Evolutionary conservation across 2,329 filamentous ascomycete species (phyloP), one percentile per base, ranked within the genome.

Genomic region (Fusarium nematophilum): DNA sequence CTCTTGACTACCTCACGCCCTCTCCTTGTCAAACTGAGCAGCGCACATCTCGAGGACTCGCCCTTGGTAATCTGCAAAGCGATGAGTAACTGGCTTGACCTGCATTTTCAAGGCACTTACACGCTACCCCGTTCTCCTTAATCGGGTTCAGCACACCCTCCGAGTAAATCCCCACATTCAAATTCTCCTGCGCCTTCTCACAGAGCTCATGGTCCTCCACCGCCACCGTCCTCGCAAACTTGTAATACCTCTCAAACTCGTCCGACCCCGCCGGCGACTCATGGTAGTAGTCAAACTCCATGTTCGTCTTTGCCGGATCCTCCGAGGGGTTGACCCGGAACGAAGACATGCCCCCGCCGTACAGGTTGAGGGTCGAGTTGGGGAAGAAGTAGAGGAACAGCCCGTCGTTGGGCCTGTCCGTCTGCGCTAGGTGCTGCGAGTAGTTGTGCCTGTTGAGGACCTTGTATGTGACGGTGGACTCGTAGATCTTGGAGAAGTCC

Each of bases 241-340:
- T 80, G 65, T 76, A 86, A 60, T 86, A 86, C 6, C 83, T 77
- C 53, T 85, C 81, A 56, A 86, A 86, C 39, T 80, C 79, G n/a
- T 83, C 78, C 5, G 62, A 61, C n/a, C 54, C 6, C 78, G 81
- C 0, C 72, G 74, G 27, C 78, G 53, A 79, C 25, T 75, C 61
- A 53, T 86, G 81, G 60, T 84, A 86, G 58, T 86, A 86, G 64
- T 86, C 83, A 54, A 86, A 86, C 62, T 85, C 82, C 83, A 85
- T 85, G 11, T 81, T 73, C 1, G 80, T 81, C 14, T 82, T 72
- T 1, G 77, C 75, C 0, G 83, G 81, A 18, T 81, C 75, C 1
- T 76, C 70, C 1, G 78, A 81, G 1, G 83, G 83, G 57, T 81
- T 82, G 2, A 84, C 81, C 2, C 83, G 79, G 70, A 85, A 86